Evolutionary conservation across 495 filamentous ascomycete species (phyloP), one percentile per base, ranked within the genome.

Genomic region (Jackrogersella multiformis): DNA sequence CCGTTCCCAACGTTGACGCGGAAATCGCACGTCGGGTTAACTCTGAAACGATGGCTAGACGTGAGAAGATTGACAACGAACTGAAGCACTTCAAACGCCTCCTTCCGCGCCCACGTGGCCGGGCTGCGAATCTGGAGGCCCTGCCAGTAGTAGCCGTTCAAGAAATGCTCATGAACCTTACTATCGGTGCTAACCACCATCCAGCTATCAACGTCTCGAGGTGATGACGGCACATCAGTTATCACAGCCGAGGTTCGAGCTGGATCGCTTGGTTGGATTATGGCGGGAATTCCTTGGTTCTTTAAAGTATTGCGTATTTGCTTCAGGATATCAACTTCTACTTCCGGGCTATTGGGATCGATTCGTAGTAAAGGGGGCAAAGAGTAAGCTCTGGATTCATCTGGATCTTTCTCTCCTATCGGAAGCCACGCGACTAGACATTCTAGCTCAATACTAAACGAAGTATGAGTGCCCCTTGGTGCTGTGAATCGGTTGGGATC

Each of bases 1-100:
- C 72, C 74, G 44, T 77, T 73, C 2, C 75, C 79, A 3, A 83
- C 64, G 49, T 80, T 77, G 26, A 81, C 77, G 28, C 79, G 76
- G 4, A 81, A 62, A 16, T 77, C 76, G 30, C 70, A 75, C 2
- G 56, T 64, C 0, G 55, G 38, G 64, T 81, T 80, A 18, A 75
- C 53, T 4, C 73, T 55, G 15, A 78, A 34, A 9, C 76, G 60
- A 63, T 71, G 73, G 1, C 46, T 72, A 1, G 39, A 41, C 5
- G 57, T 77, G 1, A 79, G 61, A 16, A 78, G 13, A 21, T 70
- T 66, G 2, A 76, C 39, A 0, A 71, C 69, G 36, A 53, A 61
- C 4, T 35, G 38, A 18, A 74, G 48, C 45, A 64, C 61, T 5
- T 65, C 38, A 18, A 64, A 71, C 2, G 69, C 51, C 5, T 59